Base-by-base conservation (phyloP, 2,329 filamentous ascomycete species). In the Paradendryphiella salina region DNA sequence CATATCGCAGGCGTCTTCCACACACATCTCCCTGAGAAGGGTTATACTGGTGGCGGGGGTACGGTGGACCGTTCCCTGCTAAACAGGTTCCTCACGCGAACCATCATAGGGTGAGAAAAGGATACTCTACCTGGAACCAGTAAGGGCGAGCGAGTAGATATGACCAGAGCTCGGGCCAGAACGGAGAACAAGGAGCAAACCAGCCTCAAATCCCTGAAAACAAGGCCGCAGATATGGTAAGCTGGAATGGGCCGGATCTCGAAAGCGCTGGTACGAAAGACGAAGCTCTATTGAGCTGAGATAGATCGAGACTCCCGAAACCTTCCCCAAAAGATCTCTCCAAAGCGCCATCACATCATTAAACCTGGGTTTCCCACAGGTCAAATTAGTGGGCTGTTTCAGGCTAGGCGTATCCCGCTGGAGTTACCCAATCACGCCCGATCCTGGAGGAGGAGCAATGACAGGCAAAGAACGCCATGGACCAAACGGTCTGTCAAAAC, bases 1-100 rank as follows among this genome's bases (percentile, higher is more conserved):
- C 42, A 64, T 55, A 49, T 60, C 63, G 54, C 41, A 65, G 63
- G 61, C 63, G 53, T 64, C 63, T 65, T 55, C 55, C 63, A 64
- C 60, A 32, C 58, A 28, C 56, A 48, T 48, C 55, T 34, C 60
- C 55, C 55, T 61, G 38, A 61, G n/a, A 64, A 63, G 49, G 56
- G 51, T 33, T 54, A 54, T 40, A 65, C 56, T 56, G 56, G 55
- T 63, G 60, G 54, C 50, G 60, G 61, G 58, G 56, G 14, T 35
- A 49, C 49, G 47, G 40, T 37, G 28, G 31, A 43, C 33, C 49
- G 28, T 52, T 51, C 61, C 61, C 63, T 64, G 37, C 54, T 57
- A 45, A 47, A 54, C 56, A 58, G 55, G 59, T 51, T 63, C 59
- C 40, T 57, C 49, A 53, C 50, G 55, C 60, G 48, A 54, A 45